Evolutionary conservation across 2,329 filamentous ascomycete species (phyloP).

Genomic region (Curvularia sp.): DNA sequence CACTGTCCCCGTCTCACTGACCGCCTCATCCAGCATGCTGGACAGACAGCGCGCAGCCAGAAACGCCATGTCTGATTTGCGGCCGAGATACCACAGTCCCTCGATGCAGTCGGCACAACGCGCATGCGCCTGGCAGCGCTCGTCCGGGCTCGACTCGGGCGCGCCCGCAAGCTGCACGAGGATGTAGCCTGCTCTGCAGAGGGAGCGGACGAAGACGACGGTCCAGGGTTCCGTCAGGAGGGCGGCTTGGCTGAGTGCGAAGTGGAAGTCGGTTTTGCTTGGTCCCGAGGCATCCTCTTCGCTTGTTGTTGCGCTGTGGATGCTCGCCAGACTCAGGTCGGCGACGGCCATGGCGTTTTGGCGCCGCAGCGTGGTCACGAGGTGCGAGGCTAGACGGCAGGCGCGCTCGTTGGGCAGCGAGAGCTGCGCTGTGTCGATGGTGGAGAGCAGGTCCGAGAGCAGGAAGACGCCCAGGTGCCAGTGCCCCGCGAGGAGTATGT

Average conservation of each 20-base stretch:
- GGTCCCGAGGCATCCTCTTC: neutral
- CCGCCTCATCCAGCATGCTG: slow-evolving; percentile 28
- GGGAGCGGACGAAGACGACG: slow-evolving; percentile 47
- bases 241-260: slow-evolving; percentile 61
- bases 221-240: slow-evolving; percentile 68
- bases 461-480: slow-evolving; percentile 65
- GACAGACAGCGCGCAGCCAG: slow-evolving; percentile 46
- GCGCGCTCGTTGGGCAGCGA: slow-evolving; percentile 53
- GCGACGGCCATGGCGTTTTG: slow-evolving; percentile 52
- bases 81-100: slow-evolving; percentile 62
- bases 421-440: slow-evolving; percentile 55
- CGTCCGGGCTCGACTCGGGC: neutral
- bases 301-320: slow-evolving; percentile 19
- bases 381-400: slow-evolving; percentile 56
- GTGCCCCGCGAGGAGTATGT: slow-evolving; percentile 63
- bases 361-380: slow-evolving; percentile 40
- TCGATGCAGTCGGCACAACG: slow-evolving; percentile 59
- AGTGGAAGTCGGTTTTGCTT: slow-evolving; percentile 55
- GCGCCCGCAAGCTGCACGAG: slow-evolving; percentile 23
- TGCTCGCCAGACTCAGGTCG: slow-evolving; percentile 35
- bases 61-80: slow-evolving; percentile 62
- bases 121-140: slow-evolving; percentile 34
- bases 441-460: slow-evolving; percentile 61
- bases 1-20: neutral
- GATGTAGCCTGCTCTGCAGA: slow-evolving; percentile 12